These are phyloP conservation scores for Artemisia tridentata DNA, from an alignment of 129 eudicot species.

Conservation along the genomic window DNA sequence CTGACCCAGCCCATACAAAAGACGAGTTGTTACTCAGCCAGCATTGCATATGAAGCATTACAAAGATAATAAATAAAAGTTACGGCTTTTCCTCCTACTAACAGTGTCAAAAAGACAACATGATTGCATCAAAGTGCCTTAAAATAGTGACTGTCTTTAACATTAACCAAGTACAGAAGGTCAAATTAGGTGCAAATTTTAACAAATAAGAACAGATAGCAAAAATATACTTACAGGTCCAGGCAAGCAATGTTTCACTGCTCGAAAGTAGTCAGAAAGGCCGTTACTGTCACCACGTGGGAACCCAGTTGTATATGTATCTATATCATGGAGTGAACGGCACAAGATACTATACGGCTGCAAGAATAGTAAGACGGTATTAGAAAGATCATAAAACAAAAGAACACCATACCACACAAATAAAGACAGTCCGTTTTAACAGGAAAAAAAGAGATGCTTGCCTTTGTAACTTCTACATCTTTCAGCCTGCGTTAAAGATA, in stretches of 20 bases:
- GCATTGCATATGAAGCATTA: too few species aligned
- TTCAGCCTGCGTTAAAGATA: conserved; percentile 56
- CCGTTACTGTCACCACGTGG: conserved; percentile 85
- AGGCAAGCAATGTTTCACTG: conserved; percentile 82
- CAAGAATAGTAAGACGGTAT: conserved; percentile 30
- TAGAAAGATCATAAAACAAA: conserved; percentile 11
- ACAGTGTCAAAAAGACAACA: neutral
- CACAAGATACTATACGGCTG: conserved; percentile 95
- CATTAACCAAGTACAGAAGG: neutral
- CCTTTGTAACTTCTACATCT: conserved; percentile 71
- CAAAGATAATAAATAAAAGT: too few species aligned
- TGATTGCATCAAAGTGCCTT: neutral
- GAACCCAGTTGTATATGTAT: conserved; percentile 84
- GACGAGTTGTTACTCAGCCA: too few species aligned
- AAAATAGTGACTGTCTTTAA: neutral
- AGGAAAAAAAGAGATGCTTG: conserved; percentile 17
- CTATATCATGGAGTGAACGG: conserved; percentile 80
- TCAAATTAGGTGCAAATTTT: conserved; percentile 11
- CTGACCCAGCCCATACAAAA: neutral
- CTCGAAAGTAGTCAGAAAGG: conserved; percentile 63
- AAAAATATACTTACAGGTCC: conserved; percentile 69
- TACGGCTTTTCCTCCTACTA: too few species aligned
- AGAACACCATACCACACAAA: neutral
- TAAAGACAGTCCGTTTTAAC: neutral
- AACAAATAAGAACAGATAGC: conserved; percentile 1